A percentile compares a stretch with the other conserved stretches of the same genome.
These are phyloP conservation scores for Leccinellum albellum DNA, from an alignment of 768 basidiomycete genomes.

Conservation along the genomic window DNA sequence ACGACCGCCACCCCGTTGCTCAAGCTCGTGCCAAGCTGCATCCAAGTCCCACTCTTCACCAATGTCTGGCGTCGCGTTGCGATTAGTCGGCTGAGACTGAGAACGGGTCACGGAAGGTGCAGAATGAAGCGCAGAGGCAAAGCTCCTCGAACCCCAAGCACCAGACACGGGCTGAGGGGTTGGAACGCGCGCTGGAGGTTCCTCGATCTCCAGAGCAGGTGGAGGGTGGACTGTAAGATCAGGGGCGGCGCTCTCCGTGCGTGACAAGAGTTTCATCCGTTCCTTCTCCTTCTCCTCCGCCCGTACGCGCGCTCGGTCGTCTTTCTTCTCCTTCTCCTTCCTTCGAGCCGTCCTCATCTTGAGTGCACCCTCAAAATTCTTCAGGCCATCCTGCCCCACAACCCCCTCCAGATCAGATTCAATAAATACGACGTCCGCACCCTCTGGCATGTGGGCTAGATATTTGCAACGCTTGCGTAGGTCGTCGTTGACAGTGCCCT, in stretches of 20 bases:
- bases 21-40: conserved; percentile 77
- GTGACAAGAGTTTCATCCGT: conserved; percentile 34
- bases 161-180: conserved; percentile 36
- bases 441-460: conserved; percentile 85
- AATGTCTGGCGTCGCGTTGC: conserved; percentile 26
- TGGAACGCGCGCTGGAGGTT: conserved; percentile 2
- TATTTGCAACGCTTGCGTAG: conserved; percentile 94
- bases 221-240: conserved; percentile 5
- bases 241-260: conserved; percentile 10
- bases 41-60: conserved; percentile 77
- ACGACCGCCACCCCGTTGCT: conserved; percentile 53
- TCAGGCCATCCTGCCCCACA: conserved; percentile 71
- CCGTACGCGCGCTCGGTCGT: conserved; percentile 75
- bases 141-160: conserved; percentile 78
- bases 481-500: conserved; percentile 87
- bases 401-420: conserved; percentile 81
- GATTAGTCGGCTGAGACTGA: conserved; percentile 30
- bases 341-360: conserved; percentile 69
- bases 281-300: conserved; percentile 79
- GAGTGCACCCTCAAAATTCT: conserved; percentile 80
- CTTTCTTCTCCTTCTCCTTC: conserved; percentile 79
- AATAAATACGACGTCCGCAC: conserved; percentile 90
- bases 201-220: conserved; percentile 14
- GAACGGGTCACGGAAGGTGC: conserved; percentile 45
- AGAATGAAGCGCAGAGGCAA: conserved; percentile 74